Conservation (phyloP, 768 basidiomycete species). For the Sistotremastrum niveocremeum region DNA sequence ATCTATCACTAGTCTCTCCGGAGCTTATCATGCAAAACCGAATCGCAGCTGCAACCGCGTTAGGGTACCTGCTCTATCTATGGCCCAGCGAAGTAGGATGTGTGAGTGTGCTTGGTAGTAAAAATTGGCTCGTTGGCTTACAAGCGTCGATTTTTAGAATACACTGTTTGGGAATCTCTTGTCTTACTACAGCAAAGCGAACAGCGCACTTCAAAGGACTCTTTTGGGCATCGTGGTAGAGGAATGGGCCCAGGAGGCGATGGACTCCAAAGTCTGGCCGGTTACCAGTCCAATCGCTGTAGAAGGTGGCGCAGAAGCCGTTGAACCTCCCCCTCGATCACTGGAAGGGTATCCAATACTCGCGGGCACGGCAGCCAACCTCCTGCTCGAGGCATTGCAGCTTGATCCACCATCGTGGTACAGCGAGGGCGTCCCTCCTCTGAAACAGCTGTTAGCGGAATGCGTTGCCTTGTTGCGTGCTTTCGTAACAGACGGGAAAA, state of each 20-base stretch:
- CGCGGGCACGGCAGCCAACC: constrained; percentile 4
- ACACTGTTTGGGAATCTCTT: constrained; percentile 64
- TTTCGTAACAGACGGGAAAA: constrained; percentile 78
- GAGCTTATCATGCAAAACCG: constrained; percentile 73
- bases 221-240: constrained; percentile 76
- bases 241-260: constrained; percentile 65
- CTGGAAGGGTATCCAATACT: constrained; percentile 13
- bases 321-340: constrained; percentile 19
- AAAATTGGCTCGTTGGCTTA: constrained; percentile 3
- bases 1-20: constrained; percentile 64
- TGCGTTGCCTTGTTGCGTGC: constrained; percentile 69
- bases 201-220: constrained; percentile 85
- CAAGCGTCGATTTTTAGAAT: constrained; percentile 34
- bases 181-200: constrained; percentile 67
- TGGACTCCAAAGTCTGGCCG: too few relatives aligned
- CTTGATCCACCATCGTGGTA: constrained; percentile 63
- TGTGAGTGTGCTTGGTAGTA: not conserved
- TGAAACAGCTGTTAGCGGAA: constrained; percentile 68
- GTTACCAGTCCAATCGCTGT: too few relatives aligned
- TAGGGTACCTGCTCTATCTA: constrained; percentile 52
- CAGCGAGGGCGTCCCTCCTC: constrained; percentile 78
- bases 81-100: constrained; percentile 51
- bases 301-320: not conserved
- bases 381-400: constrained; percentile 52
- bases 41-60: constrained; percentile 60